Evolutionary conservation across 495 filamentous ascomycete genomes (phyloP), one percentile per base, ranked within the genome.

Genomic region (Hypoxylon crocopeplum): DNA sequence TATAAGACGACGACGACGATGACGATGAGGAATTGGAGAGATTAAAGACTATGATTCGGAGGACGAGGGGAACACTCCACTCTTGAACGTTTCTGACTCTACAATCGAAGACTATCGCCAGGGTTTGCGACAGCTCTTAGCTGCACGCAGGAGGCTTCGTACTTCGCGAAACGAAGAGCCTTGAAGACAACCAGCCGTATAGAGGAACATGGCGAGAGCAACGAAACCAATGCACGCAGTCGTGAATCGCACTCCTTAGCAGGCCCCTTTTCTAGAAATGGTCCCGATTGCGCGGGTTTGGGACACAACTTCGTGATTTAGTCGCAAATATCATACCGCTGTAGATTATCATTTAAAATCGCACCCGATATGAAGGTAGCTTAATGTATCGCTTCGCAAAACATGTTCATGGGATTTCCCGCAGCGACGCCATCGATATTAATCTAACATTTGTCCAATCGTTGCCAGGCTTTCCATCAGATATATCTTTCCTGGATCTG

Each of bases 1-100:
- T 68, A 48, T 70, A 48, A 33, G 8, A 27, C 12, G 12, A 19
- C 7, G 33, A 25, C 19, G 21, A n/a, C n/a, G 15, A 11, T 46
- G 24, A 36, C 6, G 47, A 33, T 24, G 21, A 10, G 22, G 27
- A 3, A 22, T 6, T 22, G 38, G 13, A 5, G 5, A 29, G 10
- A 29, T 29, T 2, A 11, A 3, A 34, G n/a, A 34, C 12, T 12
- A 6, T 34, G 32, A n/a, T 2, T 7, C 17, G 13, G 30, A 40
- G 13, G 24, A 45, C 12, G 8, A 34, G 20, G 21, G 34, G 24
- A 46, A 32, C 8, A 52, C 54, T 50, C 54, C 15, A 49, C 60
- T 59, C 54, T 33, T 44, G 45, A 38, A 48, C 15, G 25, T 3
- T 12, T 30, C 13, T 3, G 25, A 33, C 12, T n/a, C 34, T 11